These are phyloP conservation scores for Elsinoe necatrix DNA, from an alignment of 2,329 filamentous ascomycete species.

Conservation along the genomic window DNA sequence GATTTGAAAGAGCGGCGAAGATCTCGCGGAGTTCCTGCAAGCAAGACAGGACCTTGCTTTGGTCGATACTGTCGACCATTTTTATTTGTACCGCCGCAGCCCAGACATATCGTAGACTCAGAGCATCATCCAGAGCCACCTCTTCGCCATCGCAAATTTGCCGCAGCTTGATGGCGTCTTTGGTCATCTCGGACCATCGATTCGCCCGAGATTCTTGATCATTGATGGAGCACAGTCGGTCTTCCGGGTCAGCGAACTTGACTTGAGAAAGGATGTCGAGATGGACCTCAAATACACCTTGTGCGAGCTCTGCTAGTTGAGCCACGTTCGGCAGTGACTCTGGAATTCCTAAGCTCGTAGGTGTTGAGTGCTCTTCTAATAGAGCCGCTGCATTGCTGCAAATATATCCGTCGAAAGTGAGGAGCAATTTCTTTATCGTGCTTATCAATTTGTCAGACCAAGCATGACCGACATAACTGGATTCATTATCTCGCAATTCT, in stretches of 20 bases:
- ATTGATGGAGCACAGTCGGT: constrained; percentile 43
- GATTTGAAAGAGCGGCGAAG: constrained; percentile 41
- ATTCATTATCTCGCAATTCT: constrained; percentile 25
- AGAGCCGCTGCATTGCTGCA: constrained; percentile 25
- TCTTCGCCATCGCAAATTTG: constrained; percentile 28
- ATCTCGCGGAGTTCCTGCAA: constrained; percentile 54
- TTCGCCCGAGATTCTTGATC: constrained; percentile 51
- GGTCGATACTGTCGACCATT: constrained; percentile 46
- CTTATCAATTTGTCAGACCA: constrained; percentile 51
- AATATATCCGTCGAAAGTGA: constrained; percentile 47
- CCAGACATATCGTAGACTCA: constrained; percentile 58
- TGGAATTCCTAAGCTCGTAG: background rate
- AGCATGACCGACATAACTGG: constrained; percentile 45
- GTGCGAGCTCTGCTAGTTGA: constrained; percentile 42
- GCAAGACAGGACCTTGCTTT: constrained; percentile 53
- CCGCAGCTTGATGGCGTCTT: constrained; percentile 43
- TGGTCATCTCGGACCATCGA: constrained; percentile 52
- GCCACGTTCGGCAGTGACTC: background rate
- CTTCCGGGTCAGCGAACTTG: constrained; percentile 51
- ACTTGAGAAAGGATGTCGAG: constrained; percentile 58
- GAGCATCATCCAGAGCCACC: constrained; percentile 26
- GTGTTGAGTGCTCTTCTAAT: background rate
- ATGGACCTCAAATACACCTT: constrained; percentile 59
- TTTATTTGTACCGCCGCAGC: constrained; percentile 55
- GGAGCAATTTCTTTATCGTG: constrained; percentile 44